Conservation (phyloP, 164 flowering plant genomes). For the Kingdonia uniflora region DNA sequence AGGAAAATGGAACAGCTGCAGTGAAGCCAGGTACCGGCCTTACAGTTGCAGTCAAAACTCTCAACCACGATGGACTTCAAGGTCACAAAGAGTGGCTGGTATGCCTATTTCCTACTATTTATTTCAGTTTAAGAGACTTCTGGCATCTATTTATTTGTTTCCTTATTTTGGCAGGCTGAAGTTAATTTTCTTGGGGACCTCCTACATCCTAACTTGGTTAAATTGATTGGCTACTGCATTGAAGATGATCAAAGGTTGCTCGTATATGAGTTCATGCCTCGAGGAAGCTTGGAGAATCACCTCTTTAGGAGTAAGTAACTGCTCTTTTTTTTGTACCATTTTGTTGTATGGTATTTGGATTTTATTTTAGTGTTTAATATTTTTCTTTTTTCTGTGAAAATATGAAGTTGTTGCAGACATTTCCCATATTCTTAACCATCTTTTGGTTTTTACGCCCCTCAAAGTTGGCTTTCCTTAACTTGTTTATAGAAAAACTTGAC, state of each 20-base stretch:
- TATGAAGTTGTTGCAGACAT: too few relatives aligned
- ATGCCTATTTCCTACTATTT: constrained; percentile 8
- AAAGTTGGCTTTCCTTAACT: too few relatives aligned
- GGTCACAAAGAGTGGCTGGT: constrained; percentile 99
- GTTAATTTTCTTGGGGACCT: constrained; percentile 93
- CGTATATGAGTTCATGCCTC: constrained; percentile 91
- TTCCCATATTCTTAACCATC: too few relatives aligned
- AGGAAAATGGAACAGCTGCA: constrained; percentile 92
- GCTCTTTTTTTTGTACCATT: not conserved
- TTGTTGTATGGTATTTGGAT: too few relatives aligned
- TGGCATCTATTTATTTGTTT: too few relatives aligned
- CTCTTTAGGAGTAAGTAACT: constrained; percentile 75
- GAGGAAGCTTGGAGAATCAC: constrained; percentile 97
- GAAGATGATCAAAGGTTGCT: constrained; percentile 95
- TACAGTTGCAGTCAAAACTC: constrained; percentile 92
- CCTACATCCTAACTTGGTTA: constrained; percentile 82
- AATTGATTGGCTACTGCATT: constrained; percentile 85
- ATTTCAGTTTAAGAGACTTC: too few relatives aligned
- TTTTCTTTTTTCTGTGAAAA: too few relatives aligned
- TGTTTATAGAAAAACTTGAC: too few relatives aligned
- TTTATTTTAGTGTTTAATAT: too few relatives aligned
- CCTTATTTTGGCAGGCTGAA: constrained; percentile 59
- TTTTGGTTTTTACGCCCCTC: too few relatives aligned
- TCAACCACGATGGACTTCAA: constrained; percentile 94
- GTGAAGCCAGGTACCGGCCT: constrained; percentile 93